A percentile compares a stretch with the other conserved stretches of the same genome.
phyloP scores from a whole-genome alignment of 345 rosid genomes.

The Citrus sp. region DNA sequence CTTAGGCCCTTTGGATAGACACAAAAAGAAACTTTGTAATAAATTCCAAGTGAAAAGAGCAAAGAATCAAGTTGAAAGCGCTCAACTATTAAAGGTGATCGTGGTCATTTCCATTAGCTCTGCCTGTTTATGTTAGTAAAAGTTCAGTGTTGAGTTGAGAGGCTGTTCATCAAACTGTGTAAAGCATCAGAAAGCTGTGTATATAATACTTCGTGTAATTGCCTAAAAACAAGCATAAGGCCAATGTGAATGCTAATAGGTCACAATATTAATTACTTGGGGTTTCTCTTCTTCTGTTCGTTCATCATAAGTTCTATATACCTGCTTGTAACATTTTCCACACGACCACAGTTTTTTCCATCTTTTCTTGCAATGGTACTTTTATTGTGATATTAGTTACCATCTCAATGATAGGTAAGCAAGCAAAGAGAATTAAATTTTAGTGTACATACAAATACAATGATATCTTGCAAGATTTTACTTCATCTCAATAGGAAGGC shows the following conservation, averaged over 20 bases:
- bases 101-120: background rate
- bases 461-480: background rate
- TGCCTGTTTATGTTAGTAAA: background rate
- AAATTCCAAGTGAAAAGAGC: background rate
- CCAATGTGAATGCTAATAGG: background rate
- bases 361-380: background rate
- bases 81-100: too few relatives aligned
- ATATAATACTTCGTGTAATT: background rate
- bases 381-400: background rate
- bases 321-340: background rate
- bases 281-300: background rate
- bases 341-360: background rate
- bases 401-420: background rate
- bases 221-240: background rate
- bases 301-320: background rate
- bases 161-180: background rate
- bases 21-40: background rate
- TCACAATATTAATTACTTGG: background rate
- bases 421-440: background rate
- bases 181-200: background rate
- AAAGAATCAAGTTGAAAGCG: background rate
- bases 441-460: background rate
- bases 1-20: slow-evolving; percentile 23
- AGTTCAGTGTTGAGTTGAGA: background rate
- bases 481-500: slow-evolving; percentile 11